A percentile compares a stretch with the other conserved stretches of the same genome.
Conservation (phyloP, 2,329 filamentous ascomycete species). For the Neofusicoccum laricinum region DNA sequence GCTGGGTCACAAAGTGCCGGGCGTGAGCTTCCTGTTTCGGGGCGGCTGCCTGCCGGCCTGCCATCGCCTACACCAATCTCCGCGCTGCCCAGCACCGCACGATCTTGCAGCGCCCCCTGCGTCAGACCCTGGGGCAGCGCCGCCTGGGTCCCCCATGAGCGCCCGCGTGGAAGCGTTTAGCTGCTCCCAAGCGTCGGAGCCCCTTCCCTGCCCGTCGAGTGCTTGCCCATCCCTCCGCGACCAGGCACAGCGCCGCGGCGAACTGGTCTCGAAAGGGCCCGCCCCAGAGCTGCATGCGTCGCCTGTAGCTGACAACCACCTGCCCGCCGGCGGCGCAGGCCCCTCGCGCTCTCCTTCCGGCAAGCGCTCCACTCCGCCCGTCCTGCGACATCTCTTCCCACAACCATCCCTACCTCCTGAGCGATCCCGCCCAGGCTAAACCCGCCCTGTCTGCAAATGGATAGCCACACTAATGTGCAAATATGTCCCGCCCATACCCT, state of each 20-base stretch:
- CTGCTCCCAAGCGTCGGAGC: neutral
- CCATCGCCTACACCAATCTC: conserved; percentile 3
- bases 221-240: neutral
- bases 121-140: neutral
- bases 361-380: neutral
- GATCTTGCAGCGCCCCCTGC: conserved; percentile 8
- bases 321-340: neutral
- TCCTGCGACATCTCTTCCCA: conserved; percentile 1
- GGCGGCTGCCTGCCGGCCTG: too few relatives aligned
- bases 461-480: neutral
- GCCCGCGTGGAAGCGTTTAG: conserved; percentile 1
- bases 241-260: neutral
- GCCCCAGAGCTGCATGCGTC: neutral
- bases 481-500: neutral
- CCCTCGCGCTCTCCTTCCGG: neutral
- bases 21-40: neutral
- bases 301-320: neutral
- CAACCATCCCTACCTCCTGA: conserved; percentile 8
- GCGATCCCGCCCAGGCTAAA: conserved; percentile 1
- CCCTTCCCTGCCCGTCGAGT: neutral
- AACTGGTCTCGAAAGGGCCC: neutral
- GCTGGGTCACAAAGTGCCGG: conserved; percentile 3
- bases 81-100: conserved; percentile 7
- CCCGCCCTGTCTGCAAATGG: neutral
- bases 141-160: neutral